Evolutionary conservation across 345 rosid species (phyloP), one percentile per base, ranked within the genome.

Genomic region (Pelargonium nanum): DNA sequence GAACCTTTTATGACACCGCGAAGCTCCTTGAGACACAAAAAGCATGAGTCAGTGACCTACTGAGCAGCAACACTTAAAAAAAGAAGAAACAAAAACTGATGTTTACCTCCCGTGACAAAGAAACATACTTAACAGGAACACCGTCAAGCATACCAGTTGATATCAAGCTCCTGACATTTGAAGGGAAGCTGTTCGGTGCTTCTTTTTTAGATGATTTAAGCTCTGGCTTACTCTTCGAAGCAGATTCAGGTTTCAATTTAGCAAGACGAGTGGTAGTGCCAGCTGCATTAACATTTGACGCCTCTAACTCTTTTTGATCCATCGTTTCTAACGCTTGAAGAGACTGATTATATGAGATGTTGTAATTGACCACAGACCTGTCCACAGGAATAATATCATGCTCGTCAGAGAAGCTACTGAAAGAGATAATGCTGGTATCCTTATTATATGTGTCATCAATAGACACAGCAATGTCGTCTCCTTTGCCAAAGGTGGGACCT

Each of bases 111-210:
- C 85, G 81, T 19, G 95, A 81, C 75, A 82, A 65, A 32, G 96
- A 65, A 63, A 86, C 72, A 44, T 91, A 91, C 79, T 86, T 91
- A 68, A 88, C 92, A 25, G 95, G 92, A 54, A 88, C 87, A 4
- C 95, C 91, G 64, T 91, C 96, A 3, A 88, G 96, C 92, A 85
- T 88, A 64, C 95, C 96, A 20, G 98, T 91, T 53, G 92, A 85
- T 73, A 92, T 80, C 77, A 89, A 78, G 74, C 95, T 88, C 74
- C 93, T 86, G 25, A 92, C 95, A 55, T 88, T 92, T 44, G 96
- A 86, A 67, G 98, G 98, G 67, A 92, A 92, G 80, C 89, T 83
- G 55, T 91, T 86, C 53, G 87, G 87, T 57, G 93, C 87, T 69
- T 88, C 95, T 67, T 85, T 89, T 75, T 64, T 82, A 53, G 80